Evolutionary conservation across 2,329 filamentous ascomycete species (phyloP).

Genomic region (Diplodia mutila): DNA sequence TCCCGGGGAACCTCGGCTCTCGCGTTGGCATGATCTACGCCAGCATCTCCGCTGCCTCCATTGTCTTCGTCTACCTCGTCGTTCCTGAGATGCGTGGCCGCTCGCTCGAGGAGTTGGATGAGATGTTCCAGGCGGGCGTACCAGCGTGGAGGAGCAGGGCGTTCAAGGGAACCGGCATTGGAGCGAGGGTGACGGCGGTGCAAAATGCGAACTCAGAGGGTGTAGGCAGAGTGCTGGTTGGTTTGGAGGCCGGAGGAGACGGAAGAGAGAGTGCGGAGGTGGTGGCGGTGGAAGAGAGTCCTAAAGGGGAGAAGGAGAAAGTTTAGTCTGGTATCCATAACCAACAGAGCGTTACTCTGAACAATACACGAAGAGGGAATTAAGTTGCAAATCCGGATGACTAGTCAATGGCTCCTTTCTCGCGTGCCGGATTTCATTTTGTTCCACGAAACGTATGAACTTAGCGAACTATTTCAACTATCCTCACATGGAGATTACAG

Average conservation of each 20-base stretch:
- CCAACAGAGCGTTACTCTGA: too few relatives aligned
- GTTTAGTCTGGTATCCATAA: not conserved
- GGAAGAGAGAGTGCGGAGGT: not conserved
- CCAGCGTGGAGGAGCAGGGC: slow-evolving; percentile 24
- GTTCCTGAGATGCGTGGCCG: slow-evolving; percentile 54
- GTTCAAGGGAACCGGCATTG: not conserved
- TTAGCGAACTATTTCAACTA: too few relatives aligned
- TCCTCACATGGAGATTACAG: too few relatives aligned
- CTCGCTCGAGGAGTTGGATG: slow-evolving; percentile 36
- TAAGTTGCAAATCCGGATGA: too few relatives aligned
- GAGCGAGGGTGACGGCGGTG: not conserved
- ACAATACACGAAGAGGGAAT: too few relatives aligned
- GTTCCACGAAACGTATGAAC: too few relatives aligned
- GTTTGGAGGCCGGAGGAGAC: not conserved
- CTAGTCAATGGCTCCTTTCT: too few relatives aligned
- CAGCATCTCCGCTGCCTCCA: not conserved
- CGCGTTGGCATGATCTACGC: slow-evolving; percentile 36
- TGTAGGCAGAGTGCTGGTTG: not conserved
- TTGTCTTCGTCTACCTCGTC: slow-evolving; percentile 60
- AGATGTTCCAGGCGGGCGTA: slow-evolving; percentile 35
- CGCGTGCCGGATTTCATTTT: too few relatives aligned
- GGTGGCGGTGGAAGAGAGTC: not conserved
- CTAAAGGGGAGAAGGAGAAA: not conserved
- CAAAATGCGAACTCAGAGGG: slow-evolving; percentile 2
- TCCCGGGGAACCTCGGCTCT: slow-evolving; percentile 31